These are phyloP conservation scores for Polyplosphaeria fusca DNA, from an alignment of 495 filamentous ascomycete species.

Conservation along the genomic window DNA sequence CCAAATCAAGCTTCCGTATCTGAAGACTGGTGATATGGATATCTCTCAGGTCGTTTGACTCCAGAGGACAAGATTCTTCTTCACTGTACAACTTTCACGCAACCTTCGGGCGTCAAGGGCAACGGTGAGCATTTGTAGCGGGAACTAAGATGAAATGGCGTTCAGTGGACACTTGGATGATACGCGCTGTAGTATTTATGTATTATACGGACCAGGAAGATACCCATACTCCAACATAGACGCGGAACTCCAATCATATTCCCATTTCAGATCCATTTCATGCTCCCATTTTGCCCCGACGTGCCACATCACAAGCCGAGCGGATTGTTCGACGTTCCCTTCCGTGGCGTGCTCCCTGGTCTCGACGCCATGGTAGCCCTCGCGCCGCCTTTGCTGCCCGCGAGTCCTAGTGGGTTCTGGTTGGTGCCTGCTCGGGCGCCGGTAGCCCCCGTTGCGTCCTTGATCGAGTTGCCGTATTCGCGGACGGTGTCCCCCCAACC, in stretches of 20 bases:
- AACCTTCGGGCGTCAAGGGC: no score
- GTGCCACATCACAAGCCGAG: constrained; percentile 37
- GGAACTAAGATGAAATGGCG: no score
- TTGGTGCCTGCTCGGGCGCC: constrained; percentile 42
- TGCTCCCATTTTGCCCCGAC: not conserved
- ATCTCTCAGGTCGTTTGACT: constrained; percentile 19
- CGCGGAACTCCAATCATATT: no score
- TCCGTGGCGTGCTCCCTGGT: constrained; percentile 18
- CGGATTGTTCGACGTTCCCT: constrained; percentile 34
- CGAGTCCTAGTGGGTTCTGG: constrained; percentile 46
- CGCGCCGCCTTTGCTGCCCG: constrained; percentile 23
- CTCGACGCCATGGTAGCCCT: constrained; percentile 21
- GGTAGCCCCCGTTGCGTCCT: constrained; percentile 44
- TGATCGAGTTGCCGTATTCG: constrained; percentile 49
- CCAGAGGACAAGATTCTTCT: no score
- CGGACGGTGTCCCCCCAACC: constrained; percentile 46
- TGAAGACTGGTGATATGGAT: constrained; percentile 29
- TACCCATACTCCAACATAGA: not conserved
- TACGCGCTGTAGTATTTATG: not conserved
- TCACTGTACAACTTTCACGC: no score
- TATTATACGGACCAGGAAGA: not conserved
- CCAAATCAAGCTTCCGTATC: constrained; percentile 24
- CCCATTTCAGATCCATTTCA: no score
- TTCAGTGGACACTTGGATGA: not conserved
- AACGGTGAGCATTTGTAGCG: no score